These are phyloP conservation scores for Plasmodium gonderi DNA, from an alignment of 169 alveolate genomes.

Conservation along the genomic window DNA sequence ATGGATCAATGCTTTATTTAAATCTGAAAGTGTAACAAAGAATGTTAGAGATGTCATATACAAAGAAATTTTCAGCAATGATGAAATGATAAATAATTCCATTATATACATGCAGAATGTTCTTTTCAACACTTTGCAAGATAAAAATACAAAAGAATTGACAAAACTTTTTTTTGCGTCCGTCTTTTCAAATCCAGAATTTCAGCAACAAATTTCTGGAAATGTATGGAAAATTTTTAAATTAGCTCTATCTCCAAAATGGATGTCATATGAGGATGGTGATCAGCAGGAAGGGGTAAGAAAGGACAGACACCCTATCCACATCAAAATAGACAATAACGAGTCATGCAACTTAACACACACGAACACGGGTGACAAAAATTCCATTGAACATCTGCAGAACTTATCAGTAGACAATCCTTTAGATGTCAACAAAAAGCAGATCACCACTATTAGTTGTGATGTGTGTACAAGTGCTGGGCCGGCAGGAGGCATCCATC, in stretches of 20 bases:
- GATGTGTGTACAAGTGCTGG: no score
- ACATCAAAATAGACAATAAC: background rate
- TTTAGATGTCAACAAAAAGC: background rate
- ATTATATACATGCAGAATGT: constrained; percentile 6
- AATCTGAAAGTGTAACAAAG: constrained; percentile 5
- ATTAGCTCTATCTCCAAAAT: constrained; percentile 20
- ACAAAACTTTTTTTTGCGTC: constrained; percentile 3
- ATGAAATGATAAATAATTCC: constrained; percentile 17
- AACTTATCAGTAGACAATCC: no score
- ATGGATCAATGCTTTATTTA: constrained; percentile 19
- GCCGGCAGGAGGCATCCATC: no score
- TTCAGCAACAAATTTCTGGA: constrained; percentile 29
- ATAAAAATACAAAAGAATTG: constrained; percentile 16
- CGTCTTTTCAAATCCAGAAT: constrained; percentile 18
- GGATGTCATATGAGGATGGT: constrained; percentile 31
- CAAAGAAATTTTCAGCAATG: constrained; percentile 25
- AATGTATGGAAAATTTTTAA: constrained; percentile 25
- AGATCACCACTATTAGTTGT: background rate
- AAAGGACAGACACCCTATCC: no score
- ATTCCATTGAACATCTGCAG: no score
- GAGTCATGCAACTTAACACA: no score
- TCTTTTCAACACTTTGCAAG: background rate
- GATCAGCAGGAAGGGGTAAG: no score
- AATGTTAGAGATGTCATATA: constrained; percentile 20
- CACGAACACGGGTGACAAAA: no score